These are phyloP conservation scores for Eimeria sp. DNA, from an alignment of 169 alveolate genomes.

Conservation along the genomic window DNA sequence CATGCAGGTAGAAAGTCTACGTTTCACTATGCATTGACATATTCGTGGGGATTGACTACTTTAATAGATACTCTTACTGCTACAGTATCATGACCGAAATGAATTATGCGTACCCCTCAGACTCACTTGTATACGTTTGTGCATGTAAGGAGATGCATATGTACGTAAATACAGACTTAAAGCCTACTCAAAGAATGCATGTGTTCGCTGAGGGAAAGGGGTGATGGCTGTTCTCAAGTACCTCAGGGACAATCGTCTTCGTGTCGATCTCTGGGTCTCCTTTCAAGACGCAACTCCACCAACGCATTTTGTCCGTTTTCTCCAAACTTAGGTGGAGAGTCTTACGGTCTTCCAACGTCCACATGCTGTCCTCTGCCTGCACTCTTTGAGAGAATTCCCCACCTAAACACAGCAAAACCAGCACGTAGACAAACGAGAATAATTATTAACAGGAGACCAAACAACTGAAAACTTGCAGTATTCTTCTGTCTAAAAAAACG, in stretches of 20 bases:
- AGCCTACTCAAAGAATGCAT: neutral
- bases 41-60: neutral
- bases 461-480: neutral
- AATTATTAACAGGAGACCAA: slow-evolving; percentile 81
- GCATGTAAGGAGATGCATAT: neutral
- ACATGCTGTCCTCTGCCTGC: slow-evolving; percentile 96
- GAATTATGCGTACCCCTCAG: neutral
- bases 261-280: slow-evolving; percentile 98
- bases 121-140: neutral
- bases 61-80: neutral
- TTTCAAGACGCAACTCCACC: slow-evolving; percentile 97
- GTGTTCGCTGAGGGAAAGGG: neutral
- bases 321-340: slow-evolving; percentile 94
- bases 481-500: neutral
- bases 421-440: neutral
- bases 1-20: neutral
- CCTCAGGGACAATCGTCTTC: slow-evolving; percentile 98
- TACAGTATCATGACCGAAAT: too few relatives aligned
- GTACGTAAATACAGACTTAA: neutral
- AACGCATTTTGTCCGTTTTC: slow-evolving; percentile 95
- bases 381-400: slow-evolving; percentile 96
- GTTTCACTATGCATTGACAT: neutral
- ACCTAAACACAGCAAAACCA: slow-evolving; percentile 67
- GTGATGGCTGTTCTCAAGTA: neutral
- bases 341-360: slow-evolving; percentile 97